phyloP scores from a whole-genome alignment of 2,329 filamentous ascomycete species.

The Nigrospora oryzae region DNA sequence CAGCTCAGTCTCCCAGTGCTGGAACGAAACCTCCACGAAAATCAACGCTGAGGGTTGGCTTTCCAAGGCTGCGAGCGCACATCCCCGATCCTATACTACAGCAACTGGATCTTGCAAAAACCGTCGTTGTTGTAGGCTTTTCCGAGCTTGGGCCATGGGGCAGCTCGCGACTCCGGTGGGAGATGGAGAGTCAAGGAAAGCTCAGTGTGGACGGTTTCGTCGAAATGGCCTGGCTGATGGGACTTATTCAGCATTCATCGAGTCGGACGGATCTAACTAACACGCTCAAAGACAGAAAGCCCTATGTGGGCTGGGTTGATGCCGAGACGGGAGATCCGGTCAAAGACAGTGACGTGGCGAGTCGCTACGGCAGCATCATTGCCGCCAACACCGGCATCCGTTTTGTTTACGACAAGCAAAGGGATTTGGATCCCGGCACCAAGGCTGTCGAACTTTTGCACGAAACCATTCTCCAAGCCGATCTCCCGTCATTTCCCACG shows the following conservation, averaged over 20 bases:
- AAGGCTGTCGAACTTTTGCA: too few relatives aligned
- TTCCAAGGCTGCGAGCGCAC: constrained; percentile 75
- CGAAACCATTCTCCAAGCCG: constrained; percentile 72
- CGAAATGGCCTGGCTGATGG: constrained; percentile 99
- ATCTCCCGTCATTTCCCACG: constrained; percentile 72
- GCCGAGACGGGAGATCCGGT: constrained; percentile 89
- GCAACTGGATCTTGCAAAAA: constrained; percentile 78
- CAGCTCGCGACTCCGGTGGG: constrained; percentile 95
- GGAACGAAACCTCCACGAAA: too few relatives aligned
- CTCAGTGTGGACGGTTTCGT: constrained; percentile 97
- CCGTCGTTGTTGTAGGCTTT: constrained; percentile 94
- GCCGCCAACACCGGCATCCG: constrained; percentile 95
- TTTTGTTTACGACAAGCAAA: constrained; percentile 46
- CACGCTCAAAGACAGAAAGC: constrained; percentile 89
- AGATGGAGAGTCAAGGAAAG: constrained; percentile 95
- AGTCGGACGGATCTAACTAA: constrained; percentile 52
- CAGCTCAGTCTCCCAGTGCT: too few relatives aligned
- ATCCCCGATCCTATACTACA: constrained; percentile 81
- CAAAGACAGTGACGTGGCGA: constrained; percentile 94
- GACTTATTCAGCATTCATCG: constrained; percentile 76
- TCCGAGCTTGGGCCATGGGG: constrained; percentile 95
- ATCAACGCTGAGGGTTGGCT: constrained; percentile 76
- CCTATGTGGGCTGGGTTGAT: constrained; percentile 95
- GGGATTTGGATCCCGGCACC: too few relatives aligned
- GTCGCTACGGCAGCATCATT: constrained; percentile 94